Percentiles rank a stretch among this genome's conserved stretches.
phyloP scores from a whole-genome alignment of 2,329 filamentous ascomycete species.

The Penicillium sp. region DNA sequence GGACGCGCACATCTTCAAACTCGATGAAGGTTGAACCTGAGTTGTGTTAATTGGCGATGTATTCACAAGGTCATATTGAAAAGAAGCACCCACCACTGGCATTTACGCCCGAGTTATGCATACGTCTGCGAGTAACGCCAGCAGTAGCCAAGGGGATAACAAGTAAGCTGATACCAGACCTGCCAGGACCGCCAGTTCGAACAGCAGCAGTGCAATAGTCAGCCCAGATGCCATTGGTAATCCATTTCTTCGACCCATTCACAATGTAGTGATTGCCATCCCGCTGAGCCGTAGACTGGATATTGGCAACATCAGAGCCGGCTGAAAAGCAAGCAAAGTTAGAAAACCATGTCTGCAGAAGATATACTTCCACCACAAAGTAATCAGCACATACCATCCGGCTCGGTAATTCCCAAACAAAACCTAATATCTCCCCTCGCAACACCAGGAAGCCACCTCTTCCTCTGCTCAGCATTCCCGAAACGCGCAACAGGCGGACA shows the following conservation, averaged over 20 bases:
- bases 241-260: constrained; percentile 68
- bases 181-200: constrained; percentile 59
- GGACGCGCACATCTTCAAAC: constrained; percentile 69
- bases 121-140: constrained; percentile 52
- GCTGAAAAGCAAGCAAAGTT: constrained; percentile 32
- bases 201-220: constrained; percentile 61
- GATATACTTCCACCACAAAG: not conserved
- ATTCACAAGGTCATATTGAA: not conserved
- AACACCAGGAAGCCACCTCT: constrained; percentile 57
- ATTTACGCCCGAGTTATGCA: constrained; percentile 65
- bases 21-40: constrained; percentile 60
- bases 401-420: constrained; percentile 65
- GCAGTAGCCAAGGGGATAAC: constrained; percentile 64
- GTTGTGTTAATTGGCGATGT: not conserved
- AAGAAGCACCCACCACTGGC: constrained; percentile 53
- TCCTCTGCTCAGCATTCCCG: constrained; percentile 59
- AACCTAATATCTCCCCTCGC: constrained; percentile 60
- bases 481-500: constrained; percentile 62
- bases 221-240: constrained; percentile 61
- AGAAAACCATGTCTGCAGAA: not conserved
- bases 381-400: constrained; percentile 49
- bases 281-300: constrained; percentile 57
- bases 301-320: constrained; percentile 63
- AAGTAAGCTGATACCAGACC: constrained; percentile 60
- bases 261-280: constrained; percentile 57